These are phyloP conservation scores for Trichoderma semiorbis DNA, from an alignment of 2,329 filamentous ascomycete species.

Conservation along the genomic window DNA sequence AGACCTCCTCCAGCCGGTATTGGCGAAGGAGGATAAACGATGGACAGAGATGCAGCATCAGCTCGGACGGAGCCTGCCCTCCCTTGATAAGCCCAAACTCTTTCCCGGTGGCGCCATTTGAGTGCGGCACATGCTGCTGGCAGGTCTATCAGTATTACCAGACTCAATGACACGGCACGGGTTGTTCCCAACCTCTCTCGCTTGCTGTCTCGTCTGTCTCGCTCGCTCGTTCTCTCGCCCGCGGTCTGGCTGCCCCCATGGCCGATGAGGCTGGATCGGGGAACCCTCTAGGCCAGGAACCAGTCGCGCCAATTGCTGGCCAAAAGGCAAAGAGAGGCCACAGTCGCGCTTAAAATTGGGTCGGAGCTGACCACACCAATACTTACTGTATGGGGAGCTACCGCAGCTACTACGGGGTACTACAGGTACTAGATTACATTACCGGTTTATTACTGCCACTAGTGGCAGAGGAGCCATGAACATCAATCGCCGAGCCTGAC, in stretches of 20 bases:
- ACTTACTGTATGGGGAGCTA: not conserved
- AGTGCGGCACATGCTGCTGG: not conserved
- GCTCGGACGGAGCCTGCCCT: slow-evolving; percentile 17
- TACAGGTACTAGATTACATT: slow-evolving; percentile 2
- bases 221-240: not conserved
- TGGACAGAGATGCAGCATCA: slow-evolving; percentile 17
- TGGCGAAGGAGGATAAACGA: slow-evolving; percentile 3
- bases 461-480: slow-evolving; percentile 10
- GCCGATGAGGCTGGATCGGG: not conserved
- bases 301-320: slow-evolving; percentile 4
- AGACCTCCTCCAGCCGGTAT: slow-evolving; percentile 10
- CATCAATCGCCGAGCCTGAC: slow-evolving; percentile 13
- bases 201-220: not conserved
- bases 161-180: not conserved
- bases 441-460: slow-evolving; percentile 4
- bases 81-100: slow-evolving; percentile 13
- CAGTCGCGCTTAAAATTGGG: slow-evolving; percentile 1
- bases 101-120: slow-evolving; percentile 17
- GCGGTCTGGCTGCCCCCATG: not conserved
- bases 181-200: not conserved
- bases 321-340: not conserved
- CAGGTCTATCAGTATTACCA: not conserved
- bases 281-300: slow-evolving; percentile 5
- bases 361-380: slow-evolving; percentile 4
- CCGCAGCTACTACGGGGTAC: slow-evolving; percentile 8